Conservation (phyloP, 768 basidiomycete species). For the Kwoniella shandongensis region DNA sequence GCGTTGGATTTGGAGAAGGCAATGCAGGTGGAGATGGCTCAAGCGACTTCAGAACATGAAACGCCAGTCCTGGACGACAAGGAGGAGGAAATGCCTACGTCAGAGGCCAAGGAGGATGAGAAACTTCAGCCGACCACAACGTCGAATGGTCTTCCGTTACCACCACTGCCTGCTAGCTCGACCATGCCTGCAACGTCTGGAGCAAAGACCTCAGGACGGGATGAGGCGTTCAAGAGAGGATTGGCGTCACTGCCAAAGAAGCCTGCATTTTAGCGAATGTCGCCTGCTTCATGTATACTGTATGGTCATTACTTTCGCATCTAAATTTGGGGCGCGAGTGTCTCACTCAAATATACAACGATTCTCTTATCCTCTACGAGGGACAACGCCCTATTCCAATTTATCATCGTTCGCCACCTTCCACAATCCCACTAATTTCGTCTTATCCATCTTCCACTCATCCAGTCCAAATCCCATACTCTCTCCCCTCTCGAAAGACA, state of each 20-base stretch:
- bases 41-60: not conserved
- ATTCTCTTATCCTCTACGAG: slow-evolving; percentile 4
- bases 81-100: not conserved
- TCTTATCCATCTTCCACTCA: slow-evolving; percentile 16
- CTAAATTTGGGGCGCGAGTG: not conserved
- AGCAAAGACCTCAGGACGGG: not conserved
- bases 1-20: slow-evolving; percentile 41
- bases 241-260: slow-evolving; percentile 41
- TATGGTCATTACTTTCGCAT: too few relatives aligned
- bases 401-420: not conserved
- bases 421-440: slow-evolving; percentile 5
- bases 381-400: slow-evolving; percentile 3
- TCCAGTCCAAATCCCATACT: slow-evolving; percentile 25
- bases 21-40: slow-evolving; percentile 11
- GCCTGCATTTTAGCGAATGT: slow-evolving; percentile 26
- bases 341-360: not conserved
- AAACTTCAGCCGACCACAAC: not conserved
- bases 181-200: not conserved
- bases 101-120: not conserved
- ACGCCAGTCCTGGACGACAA: not conserved
- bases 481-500: not conserved
- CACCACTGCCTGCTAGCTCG: not conserved
- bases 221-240: slow-evolving; percentile 11
- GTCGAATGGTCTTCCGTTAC: not conserved
- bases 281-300: too few relatives aligned